Base-by-base conservation (phyloP, 179 eudicot genomes). In the Nepenthes alata region DNA sequence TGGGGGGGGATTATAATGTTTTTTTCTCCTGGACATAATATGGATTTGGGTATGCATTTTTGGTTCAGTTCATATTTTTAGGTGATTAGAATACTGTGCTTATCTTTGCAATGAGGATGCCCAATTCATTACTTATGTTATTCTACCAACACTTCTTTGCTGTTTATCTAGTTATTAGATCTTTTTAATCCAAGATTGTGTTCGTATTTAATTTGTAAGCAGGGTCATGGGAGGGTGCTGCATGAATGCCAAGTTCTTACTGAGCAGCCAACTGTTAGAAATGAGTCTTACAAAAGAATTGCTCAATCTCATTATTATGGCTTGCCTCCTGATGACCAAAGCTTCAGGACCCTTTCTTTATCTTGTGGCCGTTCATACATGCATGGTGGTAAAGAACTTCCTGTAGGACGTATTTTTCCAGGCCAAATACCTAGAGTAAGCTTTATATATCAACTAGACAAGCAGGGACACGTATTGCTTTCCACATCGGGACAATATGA, bases 241-340 rank as follows among this genome's bases (percentile, higher is more conserved):
- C 96, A 78, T 54, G 96, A 88, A 53, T 91, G 83, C 66, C 93
- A 90, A 64, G 87, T 90, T 79, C 89, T 91, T 51, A 94, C 96
- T 10, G 94, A 91, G 77, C 86, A 88, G 63, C 96, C 97, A 72
- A 83, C 85, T 63, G 75, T 76, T 47, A 76, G 82, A 72, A 73
- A 58, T 61, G 95, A 88, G 62, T 62, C 84, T 16, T 82, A 83
- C 68, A 89, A 88, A 52, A 75, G 91, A 85, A 69, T 75, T 63
- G 53, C 71, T 63, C 83, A 84, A 54, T 62, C 90, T 72, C 88
- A 82, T 58, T 79, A 78, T 68, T 77, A 85, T 64, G 72, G 80
- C 47, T 80, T 85, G 47, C 80, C 96, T 36, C 45, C 73, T 60
- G 81, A 87, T 58, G 79, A 68, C 65, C 78, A 75, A 35, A 82